Evolutionary conservation across 2,329 filamentous ascomycete species (phyloP), one percentile per base, ranked within the genome.

Genomic region (Bertia moriformis): DNA sequence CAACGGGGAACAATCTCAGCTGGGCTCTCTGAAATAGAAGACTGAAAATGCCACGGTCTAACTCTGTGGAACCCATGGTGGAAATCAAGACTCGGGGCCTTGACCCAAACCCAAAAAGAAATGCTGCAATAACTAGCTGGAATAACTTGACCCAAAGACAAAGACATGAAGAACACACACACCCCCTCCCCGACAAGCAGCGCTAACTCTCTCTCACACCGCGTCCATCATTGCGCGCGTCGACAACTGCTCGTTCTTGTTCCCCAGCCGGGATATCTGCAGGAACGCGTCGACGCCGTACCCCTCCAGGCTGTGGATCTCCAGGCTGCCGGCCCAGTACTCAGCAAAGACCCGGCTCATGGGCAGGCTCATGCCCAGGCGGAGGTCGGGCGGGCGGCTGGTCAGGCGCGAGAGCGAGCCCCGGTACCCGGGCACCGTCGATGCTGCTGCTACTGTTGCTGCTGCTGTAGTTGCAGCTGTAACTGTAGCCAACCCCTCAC

Each of bases 221-320:
- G 81, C 79, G 57, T 88, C 83, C 67, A 88, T 85, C 46, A 71
- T 76, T 18, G 83, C 83, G 50, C 83, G 66, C 19, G 76, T 86
- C 3, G 72, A 86, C 44, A 98, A 67, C 58, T 93, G 85, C 64
- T 98, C 91, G 53, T 96, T 95, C 68, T 94, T 94, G 57, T 98
- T 98, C 14, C 91, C 91, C 41, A 98, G 67, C 56, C 93, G 93
- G 4, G 86, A 93, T 43, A 98, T 94, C 55, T 95, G 88, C 45
- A 98, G 61, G 53, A 98, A 96, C 0, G 84, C 88, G 62, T 98
- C 91, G 4, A 93, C 86, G 13, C 91, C 91, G 55, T 95, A 96
- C 1, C 91, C 93, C 54, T 95, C 89, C 4, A 98, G 64, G 51
- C 83, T 95, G 55, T 96, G 89, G 42, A 96, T 59, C 51, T 94